Percentiles rank a stretch among this genome's conserved stretches.
Evolutionary conservation across 2,329 filamentous ascomycete species (phyloP).

Genomic region (Penicillium palitans): DNA sequence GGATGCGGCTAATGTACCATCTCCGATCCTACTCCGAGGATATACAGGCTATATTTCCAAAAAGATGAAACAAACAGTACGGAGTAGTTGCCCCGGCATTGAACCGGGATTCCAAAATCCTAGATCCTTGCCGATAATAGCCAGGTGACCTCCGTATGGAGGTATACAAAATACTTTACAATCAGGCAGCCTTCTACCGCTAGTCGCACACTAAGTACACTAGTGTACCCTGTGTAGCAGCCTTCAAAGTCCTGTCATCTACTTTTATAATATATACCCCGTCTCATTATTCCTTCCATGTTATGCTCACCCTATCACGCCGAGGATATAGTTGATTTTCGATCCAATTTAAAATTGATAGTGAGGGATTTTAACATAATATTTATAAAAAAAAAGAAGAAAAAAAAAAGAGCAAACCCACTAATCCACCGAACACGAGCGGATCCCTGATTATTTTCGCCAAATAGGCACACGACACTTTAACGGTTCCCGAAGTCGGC

Average conservation of each 20-base stretch:
- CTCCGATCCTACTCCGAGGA: background rate
- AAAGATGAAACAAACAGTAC: background rate
- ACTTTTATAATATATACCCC: background rate
- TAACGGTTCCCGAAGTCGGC: background rate
- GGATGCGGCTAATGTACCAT: background rate
- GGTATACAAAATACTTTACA: background rate
- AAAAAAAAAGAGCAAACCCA: background rate
- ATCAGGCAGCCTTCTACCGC: background rate
- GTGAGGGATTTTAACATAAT: conserved; percentile 9
- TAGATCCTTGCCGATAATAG: background rate
- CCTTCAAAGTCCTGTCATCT: background rate
- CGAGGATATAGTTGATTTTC: background rate
- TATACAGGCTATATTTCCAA: background rate
- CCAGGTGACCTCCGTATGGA: background rate
- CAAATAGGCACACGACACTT: conserved; percentile 2
- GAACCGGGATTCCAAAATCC: background rate
- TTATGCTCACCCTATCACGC: background rate
- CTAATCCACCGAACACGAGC: background rate
- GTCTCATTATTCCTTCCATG: background rate
- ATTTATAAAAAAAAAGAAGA: background rate
- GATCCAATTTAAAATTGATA: background rate
- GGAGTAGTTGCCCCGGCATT: conserved; percentile 1
- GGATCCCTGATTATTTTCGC: background rate
- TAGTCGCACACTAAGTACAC: background rate
- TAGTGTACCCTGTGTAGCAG: background rate